These are phyloP conservation scores for Diaporthe nobilis DNA, from an alignment of 2,329 filamentous ascomycete genomes.

Conservation along the genomic window DNA sequence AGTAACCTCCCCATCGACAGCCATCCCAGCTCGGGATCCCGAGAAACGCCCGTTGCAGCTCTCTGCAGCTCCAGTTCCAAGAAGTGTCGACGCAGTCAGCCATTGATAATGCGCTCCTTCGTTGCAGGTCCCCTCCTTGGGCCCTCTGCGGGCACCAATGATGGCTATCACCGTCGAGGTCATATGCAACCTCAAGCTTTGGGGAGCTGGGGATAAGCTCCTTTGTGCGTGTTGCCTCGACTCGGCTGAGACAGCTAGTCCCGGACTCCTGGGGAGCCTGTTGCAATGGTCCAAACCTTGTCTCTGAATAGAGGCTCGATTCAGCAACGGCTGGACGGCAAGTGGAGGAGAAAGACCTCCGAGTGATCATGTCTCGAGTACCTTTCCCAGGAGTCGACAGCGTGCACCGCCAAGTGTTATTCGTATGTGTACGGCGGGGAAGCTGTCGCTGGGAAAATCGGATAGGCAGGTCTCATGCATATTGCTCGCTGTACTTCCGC, in stretches of 20 bases:
- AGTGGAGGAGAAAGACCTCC: neutral
- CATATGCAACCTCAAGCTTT: conserved; percentile 36
- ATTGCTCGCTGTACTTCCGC: neutral
- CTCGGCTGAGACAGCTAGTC: conserved; percentile 31
- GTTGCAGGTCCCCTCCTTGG: conserved; percentile 38
- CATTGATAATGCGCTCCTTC: conserved; percentile 23
- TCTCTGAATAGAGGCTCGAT: neutral
- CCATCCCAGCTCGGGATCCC: conserved; percentile 27
- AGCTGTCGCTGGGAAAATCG: neutral
- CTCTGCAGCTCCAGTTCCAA: conserved; percentile 18
- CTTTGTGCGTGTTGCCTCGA: neutral
- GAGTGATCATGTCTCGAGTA: neutral
- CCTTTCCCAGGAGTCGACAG: neutral
- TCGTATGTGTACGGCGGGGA: neutral
- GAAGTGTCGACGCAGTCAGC: conserved; percentile 9
- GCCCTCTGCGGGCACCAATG: conserved; percentile 43
- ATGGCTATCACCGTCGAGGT: conserved; percentile 31
- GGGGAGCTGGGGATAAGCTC: conserved; percentile 5
- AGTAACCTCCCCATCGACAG: conserved; percentile 17
- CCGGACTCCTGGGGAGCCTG: conserved; percentile 15
- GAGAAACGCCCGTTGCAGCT: conserved; percentile 39
- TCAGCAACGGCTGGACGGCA: neutral
- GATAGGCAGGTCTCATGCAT: neutral
- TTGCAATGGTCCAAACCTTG: conserved; percentile 25
- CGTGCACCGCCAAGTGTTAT: conserved; percentile 6